Evolutionary conservation across 345 rosid genomes (phyloP).

Genomic region (Gossypium stocksii): DNA sequence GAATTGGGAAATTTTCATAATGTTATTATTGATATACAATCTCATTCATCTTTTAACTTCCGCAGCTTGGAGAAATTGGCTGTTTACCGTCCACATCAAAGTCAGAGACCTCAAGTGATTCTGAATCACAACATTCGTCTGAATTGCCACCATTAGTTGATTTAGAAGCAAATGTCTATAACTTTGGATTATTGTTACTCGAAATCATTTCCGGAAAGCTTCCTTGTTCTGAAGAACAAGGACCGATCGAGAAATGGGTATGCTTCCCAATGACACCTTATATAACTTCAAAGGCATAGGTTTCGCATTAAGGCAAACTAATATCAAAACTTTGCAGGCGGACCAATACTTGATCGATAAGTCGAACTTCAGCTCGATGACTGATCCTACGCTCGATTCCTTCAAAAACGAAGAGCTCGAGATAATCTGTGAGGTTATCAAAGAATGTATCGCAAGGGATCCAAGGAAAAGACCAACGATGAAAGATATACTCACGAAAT

Average conservation of each 20-base stretch:
- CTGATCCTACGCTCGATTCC: conserved; percentile 63
- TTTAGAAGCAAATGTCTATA: conserved; percentile 62
- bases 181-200: conserved; percentile 71
- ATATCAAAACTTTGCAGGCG: conserved; percentile 43
- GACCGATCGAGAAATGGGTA: conserved; percentile 76
- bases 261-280: conserved; percentile 4
- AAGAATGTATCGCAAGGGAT: conserved; percentile 53
- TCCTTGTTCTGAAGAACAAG: conserved; percentile 58
- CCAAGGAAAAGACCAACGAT: conserved; percentile 63
- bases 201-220: conserved; percentile 88
- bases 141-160: conserved; percentile 43
- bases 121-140: conserved; percentile 34
- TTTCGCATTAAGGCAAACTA: conserved; percentile 1
- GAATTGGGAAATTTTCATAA: not conserved
- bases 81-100: conserved; percentile 21
- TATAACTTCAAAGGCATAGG: not conserved
- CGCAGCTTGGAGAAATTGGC: conserved; percentile 64
- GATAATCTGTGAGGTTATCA: conserved; percentile 52
- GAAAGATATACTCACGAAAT: conserved; percentile 47
- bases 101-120: conserved; percentile 31
- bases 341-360: conserved; percentile 50
- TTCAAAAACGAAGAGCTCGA: conserved; percentile 68
- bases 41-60: not conserved
- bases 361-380: conserved; percentile 39
- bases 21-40: not conserved